Evolutionary conservation across 2,329 filamentous ascomycete genomes (phyloP).

Genomic region (Chrysoporthe cubensis): DNA sequence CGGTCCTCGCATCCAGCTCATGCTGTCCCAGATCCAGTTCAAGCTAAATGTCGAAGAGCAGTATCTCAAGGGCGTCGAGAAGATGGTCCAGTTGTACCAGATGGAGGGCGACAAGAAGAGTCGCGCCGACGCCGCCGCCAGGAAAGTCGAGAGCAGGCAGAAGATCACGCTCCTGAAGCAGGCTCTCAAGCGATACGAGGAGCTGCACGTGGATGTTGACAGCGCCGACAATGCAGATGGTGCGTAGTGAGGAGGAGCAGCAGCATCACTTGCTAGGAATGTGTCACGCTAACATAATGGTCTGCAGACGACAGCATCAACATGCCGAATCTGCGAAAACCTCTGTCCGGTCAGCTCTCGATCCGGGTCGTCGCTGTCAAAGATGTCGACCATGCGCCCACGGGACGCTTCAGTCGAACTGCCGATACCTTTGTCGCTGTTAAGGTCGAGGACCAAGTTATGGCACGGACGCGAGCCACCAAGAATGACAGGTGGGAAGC

Average conservation of each 20-base stretch:
- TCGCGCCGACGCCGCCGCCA: constrained; percentile 86
- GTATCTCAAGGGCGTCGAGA: constrained; percentile 98
- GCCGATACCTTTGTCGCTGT: constrained; percentile 95
- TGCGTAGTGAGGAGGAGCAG: constrained; percentile 47
- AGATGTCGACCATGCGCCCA: constrained; percentile 91
- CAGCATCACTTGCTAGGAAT: neutral
- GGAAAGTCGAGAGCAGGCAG: constrained; percentile 92
- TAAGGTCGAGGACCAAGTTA: constrained; percentile 93
- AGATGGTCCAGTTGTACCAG: constrained; percentile 97
- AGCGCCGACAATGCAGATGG: constrained; percentile 77
- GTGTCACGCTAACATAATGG: constrained; percentile 35
- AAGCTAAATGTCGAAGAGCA: constrained; percentile 99
- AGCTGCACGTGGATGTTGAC: constrained; percentile 93
- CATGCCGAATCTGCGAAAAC: constrained; percentile 91
- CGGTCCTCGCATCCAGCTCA: constrained; percentile 96
- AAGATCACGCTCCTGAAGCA: constrained; percentile 97
- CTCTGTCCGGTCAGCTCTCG: constrained; percentile 87
- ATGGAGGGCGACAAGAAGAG: constrained; percentile 98
- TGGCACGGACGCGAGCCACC: constrained; percentile 83
- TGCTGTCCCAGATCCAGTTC: constrained; percentile 98
- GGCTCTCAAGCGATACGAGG: constrained; percentile 94
- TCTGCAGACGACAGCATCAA: constrained; percentile 89
- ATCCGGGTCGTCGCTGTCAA: constrained; percentile 87
- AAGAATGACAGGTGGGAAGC: constrained; percentile 90
- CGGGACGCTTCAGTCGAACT: constrained; percentile 81